A percentile compares a stretch with the other conserved stretches of the same genome.
Evolutionary conservation across 495 filamentous ascomycete genomes (phyloP).

Genomic region (Pyrenula massariospora): DNA sequence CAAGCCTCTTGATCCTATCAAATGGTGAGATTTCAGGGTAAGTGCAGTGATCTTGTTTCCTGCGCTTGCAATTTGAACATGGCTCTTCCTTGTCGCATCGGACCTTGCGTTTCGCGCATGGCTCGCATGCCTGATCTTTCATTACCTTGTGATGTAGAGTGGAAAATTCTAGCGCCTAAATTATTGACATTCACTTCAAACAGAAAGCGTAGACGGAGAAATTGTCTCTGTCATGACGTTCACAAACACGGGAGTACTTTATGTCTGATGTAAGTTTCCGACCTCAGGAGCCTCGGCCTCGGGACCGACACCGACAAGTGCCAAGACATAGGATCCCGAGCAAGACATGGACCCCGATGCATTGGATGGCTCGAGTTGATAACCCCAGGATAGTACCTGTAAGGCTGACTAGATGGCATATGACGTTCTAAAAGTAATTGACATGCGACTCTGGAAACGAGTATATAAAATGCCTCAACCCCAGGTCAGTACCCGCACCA

Average conservation of each 20-base stretch:
- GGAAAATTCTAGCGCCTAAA: not conserved
- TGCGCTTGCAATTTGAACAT: constrained; percentile 16
- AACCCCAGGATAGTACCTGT: not conserved
- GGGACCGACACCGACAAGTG: not conserved
- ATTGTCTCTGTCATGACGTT: not conserved
- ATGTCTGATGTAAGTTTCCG: no score
- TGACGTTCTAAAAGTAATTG: not conserved
- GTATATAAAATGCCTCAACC: not conserved
- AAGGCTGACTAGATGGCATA: not conserved
- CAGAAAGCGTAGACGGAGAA: not conserved
- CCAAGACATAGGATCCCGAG: not conserved
- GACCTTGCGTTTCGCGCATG: constrained; percentile 24
- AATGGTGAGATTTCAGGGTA: not conserved
- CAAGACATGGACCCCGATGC: not conserved
- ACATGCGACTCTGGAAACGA: not conserved
- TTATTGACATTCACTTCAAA: not conserved
- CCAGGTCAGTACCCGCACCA: not conserved
- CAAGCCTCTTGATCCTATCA: not conserved
- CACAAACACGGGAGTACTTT: not conserved
- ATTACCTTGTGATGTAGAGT: not conserved
- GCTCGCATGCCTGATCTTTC: constrained; percentile 6
- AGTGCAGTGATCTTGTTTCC: not conserved
- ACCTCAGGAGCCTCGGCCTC: not conserved
- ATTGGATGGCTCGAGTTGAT: not conserved
- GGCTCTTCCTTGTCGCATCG: constrained; percentile 23